A percentile compares a stretch with the other conserved stretches of the same genome.
Evolutionary conservation across 2,329 filamentous ascomycete genomes (phyloP).

Genomic region (Exophiala sideris): DNA sequence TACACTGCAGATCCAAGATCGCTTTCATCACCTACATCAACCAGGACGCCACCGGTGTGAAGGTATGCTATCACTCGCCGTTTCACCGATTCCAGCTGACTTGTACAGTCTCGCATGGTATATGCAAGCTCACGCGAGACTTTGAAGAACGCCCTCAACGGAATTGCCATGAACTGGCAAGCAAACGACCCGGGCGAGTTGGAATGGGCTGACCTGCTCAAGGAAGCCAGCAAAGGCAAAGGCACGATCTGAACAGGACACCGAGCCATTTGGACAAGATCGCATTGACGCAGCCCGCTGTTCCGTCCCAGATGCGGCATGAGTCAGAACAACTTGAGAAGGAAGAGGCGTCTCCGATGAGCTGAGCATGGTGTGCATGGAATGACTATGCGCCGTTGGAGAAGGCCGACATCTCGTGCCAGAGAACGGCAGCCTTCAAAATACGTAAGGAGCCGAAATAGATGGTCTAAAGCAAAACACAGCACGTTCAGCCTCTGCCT

Average conservation of each 20-base stretch:
- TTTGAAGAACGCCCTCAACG: slow-evolving; percentile 49
- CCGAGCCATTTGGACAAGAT: slow-evolving; percentile 4
- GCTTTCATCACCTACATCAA: slow-evolving; percentile 45
- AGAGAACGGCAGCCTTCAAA: slow-evolving; percentile 9
- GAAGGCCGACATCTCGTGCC: slow-evolving; percentile 12
- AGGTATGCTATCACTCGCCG: slow-evolving; percentile 18
- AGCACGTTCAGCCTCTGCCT: slow-evolving; percentile 4
- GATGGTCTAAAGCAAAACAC: slow-evolving; percentile 11
- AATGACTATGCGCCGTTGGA: slow-evolving; percentile 12
- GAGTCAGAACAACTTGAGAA: neutral
- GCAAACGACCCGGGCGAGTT: slow-evolving; percentile 35
- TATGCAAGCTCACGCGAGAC: slow-evolving; percentile 50
- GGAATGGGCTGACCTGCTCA: slow-evolving; percentile 34
- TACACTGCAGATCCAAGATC: slow-evolving; percentile 45
- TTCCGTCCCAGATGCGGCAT: neutral
- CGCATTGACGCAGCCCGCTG: no score
- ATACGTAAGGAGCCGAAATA: slow-evolving; percentile 14
- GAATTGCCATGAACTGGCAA: slow-evolving; percentile 33
- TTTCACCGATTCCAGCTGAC: slow-evolving; percentile 17
- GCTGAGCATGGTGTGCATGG: slow-evolving; percentile 6
- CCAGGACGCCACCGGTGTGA: slow-evolving; percentile 29
- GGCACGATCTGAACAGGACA: slow-evolving; percentile 21
- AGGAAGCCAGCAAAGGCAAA: slow-evolving; percentile 34
- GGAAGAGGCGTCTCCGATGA: slow-evolving; percentile 6
- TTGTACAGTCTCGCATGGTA: slow-evolving; percentile 45